Conservation (phyloP, 768 basidiomycete genomes). For the Astraeus odoratus region DNA sequence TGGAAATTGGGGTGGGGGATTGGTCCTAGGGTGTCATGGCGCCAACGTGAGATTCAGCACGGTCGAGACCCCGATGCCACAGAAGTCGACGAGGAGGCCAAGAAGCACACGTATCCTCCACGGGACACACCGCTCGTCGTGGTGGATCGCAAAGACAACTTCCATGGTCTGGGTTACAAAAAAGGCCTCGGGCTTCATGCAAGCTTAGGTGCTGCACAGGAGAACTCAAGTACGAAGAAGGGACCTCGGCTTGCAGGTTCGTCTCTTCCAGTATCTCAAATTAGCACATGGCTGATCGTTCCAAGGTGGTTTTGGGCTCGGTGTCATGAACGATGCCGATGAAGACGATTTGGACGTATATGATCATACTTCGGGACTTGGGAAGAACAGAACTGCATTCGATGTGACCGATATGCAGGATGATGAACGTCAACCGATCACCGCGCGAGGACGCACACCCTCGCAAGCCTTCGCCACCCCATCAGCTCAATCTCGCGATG, state of each 20-base stretch:
- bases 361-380: slow-evolving; percentile 36
- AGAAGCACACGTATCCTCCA: slow-evolving; percentile 82
- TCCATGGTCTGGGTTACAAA: slow-evolving; percentile 77
- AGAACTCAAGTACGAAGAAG: slow-evolving; percentile 13
- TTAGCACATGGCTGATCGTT: slow-evolving; percentile 2
- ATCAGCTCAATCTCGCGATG: slow-evolving; percentile 2
- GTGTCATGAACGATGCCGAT: slow-evolving; percentile 88
- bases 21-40: slow-evolving; percentile 78
- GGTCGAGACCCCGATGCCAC: slow-evolving; percentile 34
- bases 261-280: slow-evolving; percentile 4
- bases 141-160: slow-evolving; percentile 65
- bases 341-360: slow-evolving; percentile 89
- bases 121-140: slow-evolving; percentile 63
- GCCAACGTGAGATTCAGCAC: slow-evolving; percentile 69
- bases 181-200: slow-evolving; percentile 59
- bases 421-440: slow-evolving; percentile 46
- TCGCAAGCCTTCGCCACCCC: slow-evolving; percentile 4
- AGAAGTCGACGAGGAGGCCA: slow-evolving; percentile 73
- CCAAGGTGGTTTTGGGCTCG: slow-evolving; percentile 80
- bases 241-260: slow-evolving; percentile 57
- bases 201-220: slow-evolving; percentile 36
- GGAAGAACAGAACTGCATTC: slow-evolving; percentile 53
- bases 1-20: slow-evolving; percentile 93
- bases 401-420: slow-evolving; percentile 60
- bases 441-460: slow-evolving; percentile 20